Conservation (phyloP, 441 rosid species). For the Corymbia citriodora region DNA sequence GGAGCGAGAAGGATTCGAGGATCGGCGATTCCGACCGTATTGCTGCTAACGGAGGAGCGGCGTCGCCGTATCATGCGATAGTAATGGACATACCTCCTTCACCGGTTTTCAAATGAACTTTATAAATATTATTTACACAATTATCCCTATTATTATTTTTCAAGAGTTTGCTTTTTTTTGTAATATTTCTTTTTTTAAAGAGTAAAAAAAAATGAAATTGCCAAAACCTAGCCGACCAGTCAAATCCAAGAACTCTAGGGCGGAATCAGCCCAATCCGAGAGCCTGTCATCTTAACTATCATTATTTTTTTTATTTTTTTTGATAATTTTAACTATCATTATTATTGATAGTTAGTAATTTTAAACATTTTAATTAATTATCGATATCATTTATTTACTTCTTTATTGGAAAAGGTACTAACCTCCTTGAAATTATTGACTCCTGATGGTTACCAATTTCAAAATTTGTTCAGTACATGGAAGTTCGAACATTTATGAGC, state of each 20-base stretch:
- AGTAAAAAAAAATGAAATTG: no score
- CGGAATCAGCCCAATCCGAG: rapidly evolving
- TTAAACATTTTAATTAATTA: neutral
- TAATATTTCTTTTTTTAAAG: rapidly evolving
- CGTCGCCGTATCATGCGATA: neutral
- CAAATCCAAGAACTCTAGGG: rapidly evolving
- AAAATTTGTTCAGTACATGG: neutral
- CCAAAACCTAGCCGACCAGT: rapidly evolving
- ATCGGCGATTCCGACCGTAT: neutral
- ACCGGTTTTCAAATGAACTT: neutral
- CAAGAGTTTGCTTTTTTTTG: rapidly evolving
- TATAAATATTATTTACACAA: rapidly evolving
- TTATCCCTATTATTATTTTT: rapidly evolving
- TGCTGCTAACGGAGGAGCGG: neutral
- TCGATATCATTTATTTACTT: neutral
- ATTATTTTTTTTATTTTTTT: no score
- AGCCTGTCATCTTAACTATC: rapidly evolving
- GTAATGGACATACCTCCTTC: neutral
- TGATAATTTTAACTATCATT: neutral
- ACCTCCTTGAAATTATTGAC: neutral
- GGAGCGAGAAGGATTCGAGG: neutral
- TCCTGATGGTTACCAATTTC: neutral
- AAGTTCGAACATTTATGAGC: neutral
- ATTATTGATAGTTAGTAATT: neutral
- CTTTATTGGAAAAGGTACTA: neutral